Percentiles rank a stretch among this genome's conserved stretches.
These are phyloP conservation scores for Clitopilus hobsonii DNA, from an alignment of 768 basidiomycete genomes.

Conservation along the genomic window DNA sequence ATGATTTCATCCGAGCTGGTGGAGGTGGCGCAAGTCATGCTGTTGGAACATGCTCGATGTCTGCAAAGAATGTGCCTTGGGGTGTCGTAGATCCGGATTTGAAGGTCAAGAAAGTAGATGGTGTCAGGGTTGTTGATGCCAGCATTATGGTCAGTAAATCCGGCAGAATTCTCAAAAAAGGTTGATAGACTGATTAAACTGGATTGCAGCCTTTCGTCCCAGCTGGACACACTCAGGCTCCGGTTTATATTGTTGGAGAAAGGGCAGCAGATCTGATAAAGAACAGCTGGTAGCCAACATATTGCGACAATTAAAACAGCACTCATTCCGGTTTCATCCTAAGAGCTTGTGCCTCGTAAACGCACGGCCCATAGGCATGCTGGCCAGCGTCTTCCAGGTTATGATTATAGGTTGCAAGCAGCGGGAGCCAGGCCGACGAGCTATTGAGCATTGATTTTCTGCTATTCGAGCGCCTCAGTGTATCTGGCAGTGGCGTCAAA, in stretches of 20 bases:
- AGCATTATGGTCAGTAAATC: conserved; percentile 19
- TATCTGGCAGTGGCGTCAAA: too few relatives aligned
- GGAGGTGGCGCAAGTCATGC: conserved; percentile 18
- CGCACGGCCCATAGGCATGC: too few relatives aligned
- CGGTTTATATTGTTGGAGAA: conserved; percentile 17
- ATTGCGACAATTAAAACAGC: too few relatives aligned
- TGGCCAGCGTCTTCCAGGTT: too few relatives aligned
- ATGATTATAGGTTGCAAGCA: too few relatives aligned
- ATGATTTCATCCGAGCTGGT: conserved; percentile 9
- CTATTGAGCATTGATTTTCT: too few relatives aligned
- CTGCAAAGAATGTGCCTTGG: conserved; percentile 12
- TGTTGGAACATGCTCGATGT: conserved; percentile 25
- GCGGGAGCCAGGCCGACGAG: too few relatives aligned
- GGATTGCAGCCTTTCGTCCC: conserved; percentile 13
- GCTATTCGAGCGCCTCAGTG: too few relatives aligned
- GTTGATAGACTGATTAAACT: neutral
- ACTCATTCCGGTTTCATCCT: too few relatives aligned
- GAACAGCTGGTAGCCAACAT: conserved; percentile 3
- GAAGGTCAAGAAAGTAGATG: conserved; percentile 22
- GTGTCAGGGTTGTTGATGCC: conserved; percentile 30
- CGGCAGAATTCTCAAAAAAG: neutral
- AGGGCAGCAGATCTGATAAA: conserved; percentile 19
- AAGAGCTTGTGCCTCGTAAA: too few relatives aligned
- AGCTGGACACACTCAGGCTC: conserved; percentile 13
- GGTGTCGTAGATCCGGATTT: conserved; percentile 30